Conservation (phyloP, 163 green algal genomes). For the Chlamydomonas reinhardtii region DNA sequence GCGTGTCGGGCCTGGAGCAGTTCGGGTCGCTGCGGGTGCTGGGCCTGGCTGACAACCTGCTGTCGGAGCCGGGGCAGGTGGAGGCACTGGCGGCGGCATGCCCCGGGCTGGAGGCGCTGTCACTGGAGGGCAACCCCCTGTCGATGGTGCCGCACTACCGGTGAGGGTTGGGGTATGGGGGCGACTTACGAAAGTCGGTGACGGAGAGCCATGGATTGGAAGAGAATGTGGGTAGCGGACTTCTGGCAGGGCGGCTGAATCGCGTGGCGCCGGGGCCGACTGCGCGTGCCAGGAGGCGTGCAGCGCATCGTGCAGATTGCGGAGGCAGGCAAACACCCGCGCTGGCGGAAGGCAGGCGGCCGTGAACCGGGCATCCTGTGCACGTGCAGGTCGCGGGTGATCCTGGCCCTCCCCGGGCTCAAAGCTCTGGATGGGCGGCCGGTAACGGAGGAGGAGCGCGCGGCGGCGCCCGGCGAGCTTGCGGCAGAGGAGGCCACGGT, state of each 20-base stretch:
- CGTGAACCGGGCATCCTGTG: too few relatives aligned
- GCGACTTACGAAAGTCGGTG: too few relatives aligned
- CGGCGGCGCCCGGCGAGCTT: conserved; percentile 50
- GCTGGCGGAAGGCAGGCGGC: too few relatives aligned
- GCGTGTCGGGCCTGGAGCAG: conserved; percentile 70
- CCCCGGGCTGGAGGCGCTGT: conserved; percentile 57
- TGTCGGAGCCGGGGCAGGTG: conserved; percentile 63
- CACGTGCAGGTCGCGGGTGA: conserved; percentile 56
- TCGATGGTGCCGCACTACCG: conserved; percentile 73
- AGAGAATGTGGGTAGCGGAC: background rate
- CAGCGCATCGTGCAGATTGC: too few relatives aligned
- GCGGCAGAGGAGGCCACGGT: conserved; percentile 71
- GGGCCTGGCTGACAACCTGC: conserved; percentile 74
- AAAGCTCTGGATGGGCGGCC: conserved; percentile 67
- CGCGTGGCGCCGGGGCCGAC: too few relatives aligned
- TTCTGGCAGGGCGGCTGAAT: too few relatives aligned
- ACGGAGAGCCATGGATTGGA: background rate
- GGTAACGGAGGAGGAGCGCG: conserved; percentile 65
- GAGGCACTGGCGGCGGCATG: conserved; percentile 41
- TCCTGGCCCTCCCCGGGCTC: conserved; percentile 69
- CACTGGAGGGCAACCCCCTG: conserved; percentile 81
- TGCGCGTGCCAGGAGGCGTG: too few relatives aligned
- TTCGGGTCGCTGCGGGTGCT: conserved; percentile 70
- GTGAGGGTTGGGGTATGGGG: too few relatives aligned
- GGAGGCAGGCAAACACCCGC: too few relatives aligned